Evolutionary conservation across 495 filamentous ascomycete species (phyloP).

Genomic region (Aspergillus conjunctus): DNA sequence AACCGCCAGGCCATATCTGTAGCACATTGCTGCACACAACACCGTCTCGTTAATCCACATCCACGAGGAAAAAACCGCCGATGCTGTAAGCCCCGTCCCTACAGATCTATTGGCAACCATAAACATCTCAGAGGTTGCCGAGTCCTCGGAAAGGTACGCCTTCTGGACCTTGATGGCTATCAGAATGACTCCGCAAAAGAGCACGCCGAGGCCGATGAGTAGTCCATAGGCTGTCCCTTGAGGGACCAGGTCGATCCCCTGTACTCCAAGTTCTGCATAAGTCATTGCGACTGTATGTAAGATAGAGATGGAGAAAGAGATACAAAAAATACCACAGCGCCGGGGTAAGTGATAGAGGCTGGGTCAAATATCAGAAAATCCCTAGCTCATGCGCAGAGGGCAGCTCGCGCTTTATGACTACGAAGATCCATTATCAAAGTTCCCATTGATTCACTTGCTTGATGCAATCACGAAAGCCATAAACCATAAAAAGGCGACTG

Average conservation of each 20-base stretch:
- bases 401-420: conserved; percentile 2
- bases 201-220: conserved; percentile 43
- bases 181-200: conserved; percentile 47
- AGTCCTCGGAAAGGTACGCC: conserved; percentile 47
- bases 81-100: conserved; percentile 51
- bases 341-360: neutral
- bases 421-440: neutral
- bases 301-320: neutral
- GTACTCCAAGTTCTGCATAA: neutral
- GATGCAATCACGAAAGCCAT: conserved; percentile 11
- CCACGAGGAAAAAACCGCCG: conserved; percentile 51
- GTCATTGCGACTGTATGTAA: conserved; percentile 7
- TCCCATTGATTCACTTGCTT: neutral
- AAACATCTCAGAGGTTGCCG: conserved; percentile 54
- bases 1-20: conserved; percentile 40
- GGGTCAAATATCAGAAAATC: neutral
- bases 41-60: conserved; percentile 54
- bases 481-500: conserved; percentile 4
- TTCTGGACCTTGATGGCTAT: conserved; percentile 46
- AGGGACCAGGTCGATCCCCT: conserved; percentile 30
- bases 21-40: conserved; percentile 42
- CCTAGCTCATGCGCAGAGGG: conserved; percentile 1
- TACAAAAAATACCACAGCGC: neutral
- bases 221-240: conserved; percentile 50
- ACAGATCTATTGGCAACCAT: conserved; percentile 55